Evolutionary conservation across 805 yeast species (phyloP).

Genomic region (Spathaspora passalidarum): DNA sequence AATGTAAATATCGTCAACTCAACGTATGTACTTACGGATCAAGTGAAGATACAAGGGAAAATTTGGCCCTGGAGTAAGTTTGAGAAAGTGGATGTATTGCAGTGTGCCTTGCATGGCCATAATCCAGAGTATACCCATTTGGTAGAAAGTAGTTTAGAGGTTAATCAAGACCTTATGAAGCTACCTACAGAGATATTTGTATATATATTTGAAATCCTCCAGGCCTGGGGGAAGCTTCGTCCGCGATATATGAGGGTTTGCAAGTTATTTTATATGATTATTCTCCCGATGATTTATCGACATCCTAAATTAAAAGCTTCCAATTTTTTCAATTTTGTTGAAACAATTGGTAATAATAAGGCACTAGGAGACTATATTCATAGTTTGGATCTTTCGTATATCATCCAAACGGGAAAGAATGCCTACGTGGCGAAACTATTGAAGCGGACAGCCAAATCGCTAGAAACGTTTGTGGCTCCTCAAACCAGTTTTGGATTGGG

Average conservation of each 20-base stretch:
- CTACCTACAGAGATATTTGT: conserved; percentile 37
- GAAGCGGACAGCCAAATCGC: conserved; percentile 65
- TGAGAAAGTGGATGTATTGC: conserved; percentile 48
- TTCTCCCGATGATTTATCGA: conserved; percentile 63
- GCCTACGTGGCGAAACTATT: conserved; percentile 82
- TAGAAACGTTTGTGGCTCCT: conserved; percentile 80
- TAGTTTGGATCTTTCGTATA: conserved; percentile 68
- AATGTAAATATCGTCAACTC: conserved; percentile 27
- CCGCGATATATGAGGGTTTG: conserved; percentile 59
- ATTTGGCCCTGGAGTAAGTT: conserved; percentile 52
- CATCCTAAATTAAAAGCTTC: conserved; percentile 60
- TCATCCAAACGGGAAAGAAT: conserved; percentile 88
- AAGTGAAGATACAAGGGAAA: conserved; percentile 17
- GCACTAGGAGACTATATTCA: conserved; percentile 58
- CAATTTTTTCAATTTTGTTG: conserved; percentile 74
- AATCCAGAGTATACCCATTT: conserved; percentile 20
- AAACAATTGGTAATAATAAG: conserved; percentile 51
- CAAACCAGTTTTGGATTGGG: conserved; percentile 93
- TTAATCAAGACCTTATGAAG: conserved; percentile 25
- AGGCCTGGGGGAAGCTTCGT: conserved; percentile 27
- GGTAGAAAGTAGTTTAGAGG: conserved; percentile 7
- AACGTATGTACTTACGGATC: conserved; percentile 30
- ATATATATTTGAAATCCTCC: conserved; percentile 28
- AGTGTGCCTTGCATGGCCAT: conserved; percentile 26
- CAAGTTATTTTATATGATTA: conserved; percentile 55